These are phyloP conservation scores for Zostera marina DNA, from an alignment of 116 monocot genomes.

Conservation along the genomic window DNA sequence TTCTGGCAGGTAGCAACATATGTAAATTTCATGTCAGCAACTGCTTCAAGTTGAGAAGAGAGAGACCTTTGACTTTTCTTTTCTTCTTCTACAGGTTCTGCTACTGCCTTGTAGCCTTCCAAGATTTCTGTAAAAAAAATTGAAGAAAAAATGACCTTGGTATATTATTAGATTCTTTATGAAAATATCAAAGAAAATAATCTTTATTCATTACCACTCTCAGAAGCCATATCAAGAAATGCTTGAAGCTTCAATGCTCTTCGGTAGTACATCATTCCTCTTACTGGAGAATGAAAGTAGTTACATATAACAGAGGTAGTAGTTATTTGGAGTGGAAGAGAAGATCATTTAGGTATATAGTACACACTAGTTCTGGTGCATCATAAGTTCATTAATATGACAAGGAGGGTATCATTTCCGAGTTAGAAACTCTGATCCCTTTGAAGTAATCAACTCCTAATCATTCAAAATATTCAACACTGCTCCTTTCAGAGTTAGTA, in stretches of 20 bases:
- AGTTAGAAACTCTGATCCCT: too few species aligned
- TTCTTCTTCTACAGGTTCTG: conserved; percentile 60
- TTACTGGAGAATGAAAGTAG: conserved; percentile 36
- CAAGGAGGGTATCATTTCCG: too few species aligned
- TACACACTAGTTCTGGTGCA: too few species aligned
- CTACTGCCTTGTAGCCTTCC: conserved; percentile 85
- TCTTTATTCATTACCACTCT: conserved; percentile 31
- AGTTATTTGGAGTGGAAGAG: background rate
- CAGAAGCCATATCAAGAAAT: conserved; percentile 98
- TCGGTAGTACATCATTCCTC: conserved; percentile 99
- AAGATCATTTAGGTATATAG: too few species aligned
- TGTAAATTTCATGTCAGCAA: conserved; percentile 95
- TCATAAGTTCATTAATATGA: too few species aligned
- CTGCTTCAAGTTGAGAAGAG: conserved; percentile 73
- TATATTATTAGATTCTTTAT: background rate
- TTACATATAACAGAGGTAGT: background rate
- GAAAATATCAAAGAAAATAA: background rate
- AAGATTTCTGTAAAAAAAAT: conserved; percentile 47
- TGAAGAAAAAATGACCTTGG: background rate
- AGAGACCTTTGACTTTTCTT: conserved; percentile 69
- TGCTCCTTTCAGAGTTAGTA: too few species aligned
- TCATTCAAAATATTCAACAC: too few species aligned
- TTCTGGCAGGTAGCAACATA: conserved; percentile 93
- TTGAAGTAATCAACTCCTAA: too few species aligned
- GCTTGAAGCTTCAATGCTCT: conserved; percentile 93